Base-by-base conservation (phyloP, 225 moss, liverwort and hornwort genomes). In the Takakia lepidozioides region DNA sequence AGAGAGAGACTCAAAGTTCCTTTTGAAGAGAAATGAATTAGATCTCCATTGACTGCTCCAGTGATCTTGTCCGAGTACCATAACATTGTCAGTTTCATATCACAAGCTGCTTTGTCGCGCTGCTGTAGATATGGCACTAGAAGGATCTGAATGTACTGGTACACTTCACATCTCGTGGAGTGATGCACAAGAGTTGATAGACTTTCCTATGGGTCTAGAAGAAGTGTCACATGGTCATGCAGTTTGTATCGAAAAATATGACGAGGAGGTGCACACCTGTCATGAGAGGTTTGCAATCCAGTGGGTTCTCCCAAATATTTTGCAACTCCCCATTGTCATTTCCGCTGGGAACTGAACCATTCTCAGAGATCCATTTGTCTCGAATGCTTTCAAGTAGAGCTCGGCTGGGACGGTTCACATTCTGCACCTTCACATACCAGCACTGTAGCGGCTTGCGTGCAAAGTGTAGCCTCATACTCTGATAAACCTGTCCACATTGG, bases 381-480 rank as follows among this genome's bases (percentile, higher is more conserved):
- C 89, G 79, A 36, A 87, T 95, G 62, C 84, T 80, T 72, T 90
- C 95, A 8, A 95, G 72, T 28, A 90, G 75, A 23, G 95, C 85
- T 27, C 95, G 89, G 48, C 84, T 95, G 19, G 95, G 90, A 66
- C 60, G 79, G 4, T 80, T 57, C 8, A 90, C 82, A 51, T 95
- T 80, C 60, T 84, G 74, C 43, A 95, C 70, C 71, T 95, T 95
- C 43, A 86, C 68, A 46, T 65, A 83, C 48, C 76, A 59, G 60
- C 90, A 95, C 63, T 95, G 77, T 29, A 84, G 62, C 25, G 95
- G 95, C 47, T 80, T 65, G 58, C 95, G 84, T 41, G 95, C 95
- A 80, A 95, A 90, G 81, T 95, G 90, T 14, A 95, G 74, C 48
- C 90, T 82, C 90, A 95, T 75, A 60, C 90, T 90, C 59, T 87